Evolutionary conservation across 495 filamentous ascomycete species (phyloP).

Genomic region (Platismatia glauca): DNA sequence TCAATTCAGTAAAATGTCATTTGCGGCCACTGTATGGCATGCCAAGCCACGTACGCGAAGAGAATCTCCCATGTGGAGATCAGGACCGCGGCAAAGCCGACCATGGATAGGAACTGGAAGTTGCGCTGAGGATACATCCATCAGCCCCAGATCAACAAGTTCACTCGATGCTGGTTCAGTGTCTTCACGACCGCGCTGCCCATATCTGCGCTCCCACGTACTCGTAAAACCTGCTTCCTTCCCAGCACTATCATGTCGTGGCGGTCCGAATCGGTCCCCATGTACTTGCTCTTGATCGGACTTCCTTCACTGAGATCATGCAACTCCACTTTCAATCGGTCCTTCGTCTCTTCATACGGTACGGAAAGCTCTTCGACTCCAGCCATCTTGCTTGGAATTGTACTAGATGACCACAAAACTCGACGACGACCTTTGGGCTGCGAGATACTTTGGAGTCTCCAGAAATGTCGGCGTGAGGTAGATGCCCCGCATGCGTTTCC

Average conservation of each 20-base stretch:
- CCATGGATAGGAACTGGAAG: conserved; percentile 41
- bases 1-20: background rate
- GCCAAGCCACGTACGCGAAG: conserved; percentile 11
- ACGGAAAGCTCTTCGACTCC: background rate
- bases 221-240: conserved; percentile 21
- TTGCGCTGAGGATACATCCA: conserved; percentile 32
- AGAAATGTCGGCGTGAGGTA: background rate
- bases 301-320: conserved; percentile 7
- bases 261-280: conserved; percentile 18
- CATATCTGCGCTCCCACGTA: background rate
- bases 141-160: conserved; percentile 5
- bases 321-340: background rate
- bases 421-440: no score
- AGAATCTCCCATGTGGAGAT: conserved; percentile 23
- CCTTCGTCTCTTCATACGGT: background rate
- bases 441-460: no score
- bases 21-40: background rate
- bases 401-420: background rate
- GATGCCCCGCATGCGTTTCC: background rate
- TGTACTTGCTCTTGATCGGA: conserved; percentile 11
- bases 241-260: conserved; percentile 23
- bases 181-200: background rate
- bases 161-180: background rate
- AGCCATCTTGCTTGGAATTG: background rate
- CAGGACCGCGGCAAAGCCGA: conserved; percentile 33